Conservation (phyloP, 2,329 filamentous ascomycete genomes). For the Thermoascus crustaceus region DNA sequence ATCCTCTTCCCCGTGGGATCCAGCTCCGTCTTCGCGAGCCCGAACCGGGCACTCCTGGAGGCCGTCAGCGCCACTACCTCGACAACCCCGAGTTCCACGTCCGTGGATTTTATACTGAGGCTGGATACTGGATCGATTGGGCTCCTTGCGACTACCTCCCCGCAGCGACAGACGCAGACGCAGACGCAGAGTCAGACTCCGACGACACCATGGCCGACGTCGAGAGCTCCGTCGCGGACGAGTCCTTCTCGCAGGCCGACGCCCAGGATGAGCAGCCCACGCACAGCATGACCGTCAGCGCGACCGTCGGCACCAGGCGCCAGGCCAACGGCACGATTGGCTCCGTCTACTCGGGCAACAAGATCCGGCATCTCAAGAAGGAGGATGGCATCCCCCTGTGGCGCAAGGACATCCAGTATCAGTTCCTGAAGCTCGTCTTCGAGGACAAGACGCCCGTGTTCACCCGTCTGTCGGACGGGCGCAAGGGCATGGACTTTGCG, state of each 20-base stretch:
- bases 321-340: slow-evolving; percentile 59
- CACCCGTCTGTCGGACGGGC: slow-evolving; percentile 80
- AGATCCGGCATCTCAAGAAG: slow-evolving; percentile 59
- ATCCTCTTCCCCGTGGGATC: slow-evolving; percentile 7
- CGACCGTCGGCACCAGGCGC: slow-evolving; percentile 45
- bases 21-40: slow-evolving; percentile 7
- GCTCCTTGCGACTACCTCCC: no score
- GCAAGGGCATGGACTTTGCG: slow-evolving; percentile 69
- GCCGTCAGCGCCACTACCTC: slow-evolving; percentile 9
- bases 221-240: slow-evolving; percentile 25
- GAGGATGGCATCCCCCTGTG: slow-evolving; percentile 59
- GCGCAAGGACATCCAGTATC: slow-evolving; percentile 60
- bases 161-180: no score
- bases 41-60: slow-evolving; percentile 8
- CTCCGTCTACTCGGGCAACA: slow-evolving; percentile 60
- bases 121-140: slow-evolving; percentile 6
- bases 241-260: slow-evolving; percentile 29
- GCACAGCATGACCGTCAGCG: slow-evolving; percentile 29
- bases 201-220: slow-evolving; percentile 28
- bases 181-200: no score
- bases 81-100: slow-evolving; percentile 6
- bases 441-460: slow-evolving; percentile 62
- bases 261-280: slow-evolving; percentile 27
- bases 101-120: slow-evolving; percentile 6
- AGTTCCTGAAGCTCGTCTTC: slow-evolving; percentile 56